Conservation (phyloP, 192 early-diverging fungal genomes). For the Rhizophagus clarus region DNA sequence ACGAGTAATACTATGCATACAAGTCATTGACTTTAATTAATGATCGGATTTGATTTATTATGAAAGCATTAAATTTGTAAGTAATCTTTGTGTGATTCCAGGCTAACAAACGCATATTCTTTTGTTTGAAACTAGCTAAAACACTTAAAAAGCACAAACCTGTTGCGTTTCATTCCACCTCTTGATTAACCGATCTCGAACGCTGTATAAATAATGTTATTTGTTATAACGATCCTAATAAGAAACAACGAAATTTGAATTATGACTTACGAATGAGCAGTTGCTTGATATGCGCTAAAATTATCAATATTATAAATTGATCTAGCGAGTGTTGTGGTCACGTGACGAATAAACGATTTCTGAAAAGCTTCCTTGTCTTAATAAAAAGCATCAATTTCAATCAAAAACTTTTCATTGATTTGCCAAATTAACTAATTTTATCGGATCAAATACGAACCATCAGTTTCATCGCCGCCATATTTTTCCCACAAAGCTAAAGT, state of each 20-base stretch:
- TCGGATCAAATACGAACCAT: constrained; percentile 32
- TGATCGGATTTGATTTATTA: too few relatives aligned
- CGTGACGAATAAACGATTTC: constrained; percentile 86
- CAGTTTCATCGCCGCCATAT: constrained; percentile 30
- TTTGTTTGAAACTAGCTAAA: neutral
- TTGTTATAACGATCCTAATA: neutral
- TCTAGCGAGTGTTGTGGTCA: constrained; percentile 88
- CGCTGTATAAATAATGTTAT: constrained; percentile 42
- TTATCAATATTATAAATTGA: constrained; percentile 90
- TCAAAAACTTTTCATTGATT: neutral
- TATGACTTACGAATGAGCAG: constrained; percentile 73
- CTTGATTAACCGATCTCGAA: constrained; percentile 91
- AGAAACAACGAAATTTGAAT: neutral
- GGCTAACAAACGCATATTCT: too few relatives aligned
- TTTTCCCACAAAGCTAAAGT: constrained; percentile 43
- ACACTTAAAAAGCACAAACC: constrained; percentile 22
- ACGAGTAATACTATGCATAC: too few relatives aligned
- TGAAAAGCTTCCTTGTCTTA: constrained; percentile 76
- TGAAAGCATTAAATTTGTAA: too few relatives aligned
- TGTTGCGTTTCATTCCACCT: constrained; percentile 96
- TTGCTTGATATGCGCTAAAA: constrained; percentile 89
- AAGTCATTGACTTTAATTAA: too few relatives aligned
- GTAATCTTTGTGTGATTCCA: too few relatives aligned
- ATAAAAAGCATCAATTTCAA: neutral
- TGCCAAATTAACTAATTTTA: neutral